Conservation (phyloP, 176 grass and related monocot species). For the Musa acuminata region DNA sequence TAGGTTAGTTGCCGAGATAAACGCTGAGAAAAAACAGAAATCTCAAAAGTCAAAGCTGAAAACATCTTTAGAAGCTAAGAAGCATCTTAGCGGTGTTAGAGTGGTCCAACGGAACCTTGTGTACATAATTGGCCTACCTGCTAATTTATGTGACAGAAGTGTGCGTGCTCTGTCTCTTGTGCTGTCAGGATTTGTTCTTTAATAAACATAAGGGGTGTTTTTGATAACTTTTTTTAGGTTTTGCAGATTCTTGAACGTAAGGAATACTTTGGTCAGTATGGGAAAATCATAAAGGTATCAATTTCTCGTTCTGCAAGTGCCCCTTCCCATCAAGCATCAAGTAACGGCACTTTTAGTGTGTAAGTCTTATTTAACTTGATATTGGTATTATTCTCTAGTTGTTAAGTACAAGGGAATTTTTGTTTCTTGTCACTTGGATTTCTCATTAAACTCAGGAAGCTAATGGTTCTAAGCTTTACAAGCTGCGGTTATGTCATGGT, state of each 20-base stretch:
- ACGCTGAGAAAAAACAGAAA: conserved; percentile 77
- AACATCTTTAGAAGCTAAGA: conserved; percentile 61
- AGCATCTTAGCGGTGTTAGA: conserved; percentile 81
- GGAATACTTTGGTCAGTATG: conserved; percentile 99
- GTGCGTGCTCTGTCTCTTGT: conserved; percentile 32
- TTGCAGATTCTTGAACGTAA: conserved; percentile 77
- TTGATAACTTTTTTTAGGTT: conserved; percentile 2
- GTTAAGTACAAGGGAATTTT: background rate
- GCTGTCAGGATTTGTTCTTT: background rate
- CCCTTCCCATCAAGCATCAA: conserved; percentile 64
- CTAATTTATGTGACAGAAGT: conserved; percentile 73
- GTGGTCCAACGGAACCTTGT: conserved; percentile 94
- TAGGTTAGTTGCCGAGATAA: conserved; percentile 63
- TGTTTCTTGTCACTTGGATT: too few relatives aligned
- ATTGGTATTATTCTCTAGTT: background rate
- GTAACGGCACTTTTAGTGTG: conserved; percentile 69
- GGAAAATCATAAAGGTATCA: conserved; percentile 93
- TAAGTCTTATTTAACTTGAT: conserved; percentile 33
- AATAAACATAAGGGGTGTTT: background rate
- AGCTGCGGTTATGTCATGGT: background rate
- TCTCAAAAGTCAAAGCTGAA: conserved; percentile 69
- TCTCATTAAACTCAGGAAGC: too few relatives aligned
- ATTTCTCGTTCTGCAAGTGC: conserved; percentile 59
- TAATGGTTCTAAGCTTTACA: background rate
- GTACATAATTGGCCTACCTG: conserved; percentile 90